Conservation (phyloP, 2,329 filamentous ascomycete genomes). For the Cordyceps tenuipes region DNA sequence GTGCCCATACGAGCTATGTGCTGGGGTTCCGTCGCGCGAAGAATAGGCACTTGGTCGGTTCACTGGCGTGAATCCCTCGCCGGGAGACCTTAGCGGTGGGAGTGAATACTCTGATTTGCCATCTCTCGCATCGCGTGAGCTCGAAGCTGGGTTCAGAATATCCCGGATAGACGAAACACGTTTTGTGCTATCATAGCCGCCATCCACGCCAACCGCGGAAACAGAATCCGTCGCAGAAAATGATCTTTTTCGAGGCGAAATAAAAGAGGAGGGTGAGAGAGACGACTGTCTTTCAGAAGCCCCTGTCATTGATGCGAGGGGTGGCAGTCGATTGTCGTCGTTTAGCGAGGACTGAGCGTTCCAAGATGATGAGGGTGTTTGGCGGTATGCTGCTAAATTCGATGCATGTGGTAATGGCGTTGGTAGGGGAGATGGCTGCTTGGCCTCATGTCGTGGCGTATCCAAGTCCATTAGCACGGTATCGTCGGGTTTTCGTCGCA, state of each 20-base stretch:
- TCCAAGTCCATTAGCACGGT: slow-evolving; percentile 40
- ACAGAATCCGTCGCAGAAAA: slow-evolving; percentile 55
- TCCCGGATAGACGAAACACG: slow-evolving; percentile 69
- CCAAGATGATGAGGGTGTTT: slow-evolving; percentile 32
- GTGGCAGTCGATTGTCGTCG: slow-evolving; percentile 52
- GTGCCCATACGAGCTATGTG: slow-evolving; percentile 31
- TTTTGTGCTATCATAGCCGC: slow-evolving; percentile 43
- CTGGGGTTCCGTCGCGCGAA: slow-evolving; percentile 17
- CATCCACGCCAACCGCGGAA: slow-evolving; percentile 25
- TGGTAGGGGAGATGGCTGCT: slow-evolving; percentile 35
- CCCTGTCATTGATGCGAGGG: slow-evolving; percentile 39
- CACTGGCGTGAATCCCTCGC: slow-evolving; percentile 31
- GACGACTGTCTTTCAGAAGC: slow-evolving; percentile 46
- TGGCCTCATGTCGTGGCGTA: slow-evolving; percentile 33
- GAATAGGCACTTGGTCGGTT: slow-evolving; percentile 34
- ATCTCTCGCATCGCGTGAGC: slow-evolving; percentile 22
- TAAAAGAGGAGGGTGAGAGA: slow-evolving; percentile 51
- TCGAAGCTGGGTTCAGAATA: slow-evolving; percentile 53
- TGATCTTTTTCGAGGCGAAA: slow-evolving; percentile 57
- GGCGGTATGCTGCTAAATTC: slow-evolving; percentile 45
- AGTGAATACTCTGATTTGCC: slow-evolving; percentile 31
- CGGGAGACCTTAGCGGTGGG: slow-evolving; percentile 36
- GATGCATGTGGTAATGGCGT: slow-evolving; percentile 30
- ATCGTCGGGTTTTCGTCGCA: slow-evolving; percentile 40
- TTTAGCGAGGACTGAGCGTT: slow-evolving; percentile 33